Percentiles rank a stretch among this genome's conserved stretches.
phyloP scores from a whole-genome alignment of 78 protist species.

The Monosiga brevicollis region DNA sequence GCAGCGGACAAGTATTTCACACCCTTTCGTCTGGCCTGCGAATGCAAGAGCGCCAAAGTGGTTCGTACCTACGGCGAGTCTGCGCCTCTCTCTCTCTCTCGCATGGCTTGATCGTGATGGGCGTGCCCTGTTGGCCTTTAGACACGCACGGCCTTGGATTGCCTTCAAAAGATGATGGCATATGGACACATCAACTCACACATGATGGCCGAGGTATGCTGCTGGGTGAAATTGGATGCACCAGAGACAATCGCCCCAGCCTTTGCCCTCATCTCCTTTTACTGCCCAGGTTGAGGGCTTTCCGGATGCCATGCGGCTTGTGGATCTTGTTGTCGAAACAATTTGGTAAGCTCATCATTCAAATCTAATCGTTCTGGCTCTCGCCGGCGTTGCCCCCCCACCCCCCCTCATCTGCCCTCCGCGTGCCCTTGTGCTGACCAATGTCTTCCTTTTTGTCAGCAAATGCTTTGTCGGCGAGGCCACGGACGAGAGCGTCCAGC shows the following conservation, averaged over 20 bases:
- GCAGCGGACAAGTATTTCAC: not conserved
- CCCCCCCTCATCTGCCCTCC: not conserved
- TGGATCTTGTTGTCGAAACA: conserved; percentile 6
- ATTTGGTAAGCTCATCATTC: conserved; percentile 24
- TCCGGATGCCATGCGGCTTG: not conserved
- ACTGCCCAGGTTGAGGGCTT: not conserved
- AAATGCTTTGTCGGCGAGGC: conserved; percentile 15
- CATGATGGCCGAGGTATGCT: not conserved
- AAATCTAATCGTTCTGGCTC: no score
- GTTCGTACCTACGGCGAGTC: not conserved
- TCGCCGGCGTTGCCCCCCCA: not conserved
- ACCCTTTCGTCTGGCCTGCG: conserved; percentile 15
- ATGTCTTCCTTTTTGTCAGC: no score
- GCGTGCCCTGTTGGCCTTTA: not conserved
- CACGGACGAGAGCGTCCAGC: conserved; percentile 34
- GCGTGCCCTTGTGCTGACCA: no score
- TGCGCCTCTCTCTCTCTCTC: not conserved
- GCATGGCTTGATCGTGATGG: not conserved
- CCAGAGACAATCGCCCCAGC: not conserved
- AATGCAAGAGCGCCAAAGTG: not conserved
- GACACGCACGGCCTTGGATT: not conserved
- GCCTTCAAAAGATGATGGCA: conserved; percentile 22
- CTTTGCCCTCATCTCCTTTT: not conserved
- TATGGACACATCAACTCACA: conserved; percentile 16
- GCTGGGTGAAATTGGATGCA: no score